Percentiles rank a stretch among this genome's conserved stretches.
Evolutionary conservation across 2,329 filamentous ascomycete genomes (phyloP).

Genomic region (Acarospora socialis): DNA sequence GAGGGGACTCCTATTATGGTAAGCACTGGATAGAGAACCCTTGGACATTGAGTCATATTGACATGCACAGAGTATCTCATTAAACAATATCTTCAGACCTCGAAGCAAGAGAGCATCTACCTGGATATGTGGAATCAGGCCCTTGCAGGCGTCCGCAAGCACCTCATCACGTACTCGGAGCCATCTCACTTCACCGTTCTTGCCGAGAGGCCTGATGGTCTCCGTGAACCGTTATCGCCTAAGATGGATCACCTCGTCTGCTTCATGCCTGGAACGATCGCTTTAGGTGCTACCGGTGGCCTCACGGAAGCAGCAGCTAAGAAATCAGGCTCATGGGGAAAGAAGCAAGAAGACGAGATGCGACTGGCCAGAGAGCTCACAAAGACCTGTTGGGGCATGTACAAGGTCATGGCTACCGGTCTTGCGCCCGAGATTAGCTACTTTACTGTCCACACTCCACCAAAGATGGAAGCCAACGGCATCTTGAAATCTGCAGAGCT

Average conservation of each 20-base stretch:
- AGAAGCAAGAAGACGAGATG: conserved; percentile 75
- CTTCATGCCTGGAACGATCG: conserved; percentile 94
- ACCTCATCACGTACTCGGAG: conserved; percentile 79
- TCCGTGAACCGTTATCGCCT: conserved; percentile 51
- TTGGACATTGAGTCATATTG: conserved; percentile 1
- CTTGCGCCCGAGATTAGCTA: conserved; percentile 92
- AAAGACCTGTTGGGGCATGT: conserved; percentile 98
- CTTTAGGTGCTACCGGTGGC: conserved; percentile 71
- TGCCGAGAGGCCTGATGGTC: conserved; percentile 65
- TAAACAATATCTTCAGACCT: conserved; percentile 95
- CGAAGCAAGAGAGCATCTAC: conserved; percentile 72
- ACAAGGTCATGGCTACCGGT: conserved; percentile 75
- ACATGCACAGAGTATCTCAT: conserved; percentile 64
- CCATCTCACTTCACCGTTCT: conserved; percentile 74
- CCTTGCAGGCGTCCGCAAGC: conserved; percentile 71
- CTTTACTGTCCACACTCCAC: conserved; percentile 62
- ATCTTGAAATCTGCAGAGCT: conserved; percentile 35
- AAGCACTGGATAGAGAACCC: conserved; percentile 10
- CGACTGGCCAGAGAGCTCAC: conserved; percentile 75
- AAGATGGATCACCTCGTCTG: conserved; percentile 99
- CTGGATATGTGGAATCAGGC: conserved; percentile 86
- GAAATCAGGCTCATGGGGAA: conserved; percentile 57
- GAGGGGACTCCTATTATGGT: conserved; percentile 90
- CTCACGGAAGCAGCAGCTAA: conserved; percentile 60
- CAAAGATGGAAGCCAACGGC: conserved; percentile 45